These are phyloP conservation scores for Symbiodinium pilosum DNA, from an alignment of 73 alveolate genomes.

Conservation along the genomic window DNA sequence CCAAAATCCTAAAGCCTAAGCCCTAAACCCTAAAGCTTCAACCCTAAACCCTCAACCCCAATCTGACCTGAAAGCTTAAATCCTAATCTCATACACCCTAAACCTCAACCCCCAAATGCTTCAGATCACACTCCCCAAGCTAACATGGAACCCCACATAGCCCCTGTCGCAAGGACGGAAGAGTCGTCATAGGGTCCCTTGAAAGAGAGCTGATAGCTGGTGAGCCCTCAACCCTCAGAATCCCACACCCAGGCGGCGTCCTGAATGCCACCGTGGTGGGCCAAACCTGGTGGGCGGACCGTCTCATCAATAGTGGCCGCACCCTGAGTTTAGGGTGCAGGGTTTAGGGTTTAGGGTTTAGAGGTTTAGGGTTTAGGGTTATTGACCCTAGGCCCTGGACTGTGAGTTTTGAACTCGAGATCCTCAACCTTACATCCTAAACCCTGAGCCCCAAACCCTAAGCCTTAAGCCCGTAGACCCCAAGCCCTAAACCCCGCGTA, in stretches of 20 bases:
- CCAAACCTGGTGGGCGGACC: conserved; percentile 87
- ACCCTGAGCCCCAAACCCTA: too few species aligned
- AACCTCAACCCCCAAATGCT: neutral
- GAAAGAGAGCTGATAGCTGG: neutral
- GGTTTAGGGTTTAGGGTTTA: too few species aligned
- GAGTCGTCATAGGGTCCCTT: neutral
- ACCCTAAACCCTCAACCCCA: neutral
- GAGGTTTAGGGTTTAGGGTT: too few species aligned
- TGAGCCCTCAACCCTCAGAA: neutral
- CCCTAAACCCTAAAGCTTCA: neutral
- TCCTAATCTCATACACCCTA: too few species aligned
- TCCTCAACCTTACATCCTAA: too few species aligned
- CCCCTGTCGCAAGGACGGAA: neutral
- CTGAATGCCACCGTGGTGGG: conserved; percentile 90
- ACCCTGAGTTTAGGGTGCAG: neutral
- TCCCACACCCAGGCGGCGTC: conserved; percentile 49
- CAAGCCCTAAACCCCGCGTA: too few species aligned
- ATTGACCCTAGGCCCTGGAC: too few species aligned
- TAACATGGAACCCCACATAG: neutral
- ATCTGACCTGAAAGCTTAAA: neutral
- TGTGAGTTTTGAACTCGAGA: too few species aligned
- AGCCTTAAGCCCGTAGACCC: too few species aligned
- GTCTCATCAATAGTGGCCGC: conserved; percentile 72
- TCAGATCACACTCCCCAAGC: neutral
- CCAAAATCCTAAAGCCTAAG: neutral